phyloP scores from a whole-genome alignment of 805 yeast genomes.

The Tanozyma kutaoensis region DNA sequence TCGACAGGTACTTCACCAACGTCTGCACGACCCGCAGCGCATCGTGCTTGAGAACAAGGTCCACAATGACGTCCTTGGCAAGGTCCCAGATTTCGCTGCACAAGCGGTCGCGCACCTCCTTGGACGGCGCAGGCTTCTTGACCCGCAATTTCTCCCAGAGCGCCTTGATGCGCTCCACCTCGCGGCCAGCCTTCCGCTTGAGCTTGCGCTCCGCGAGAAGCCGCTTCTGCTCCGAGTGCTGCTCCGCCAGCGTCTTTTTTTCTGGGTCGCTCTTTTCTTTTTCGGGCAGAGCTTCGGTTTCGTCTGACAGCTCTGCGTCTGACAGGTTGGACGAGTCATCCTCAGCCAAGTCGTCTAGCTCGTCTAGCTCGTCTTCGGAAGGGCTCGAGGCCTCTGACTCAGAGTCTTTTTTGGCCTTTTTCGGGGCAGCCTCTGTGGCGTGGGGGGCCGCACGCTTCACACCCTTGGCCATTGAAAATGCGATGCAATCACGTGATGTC shows the following conservation, averaged over 20 bases:
- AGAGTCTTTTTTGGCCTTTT: too few relatives aligned
- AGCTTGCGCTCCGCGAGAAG: conserved; percentile 71
- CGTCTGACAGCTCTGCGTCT: conserved; percentile 4
- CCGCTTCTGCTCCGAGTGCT: conserved; percentile 74
- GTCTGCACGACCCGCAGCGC: conserved; percentile 95
- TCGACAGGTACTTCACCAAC: conserved; percentile 71
- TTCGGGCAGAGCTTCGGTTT: conserved; percentile 2
- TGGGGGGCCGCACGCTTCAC: too few relatives aligned
- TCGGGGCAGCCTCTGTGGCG: too few relatives aligned
- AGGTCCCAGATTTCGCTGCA: conserved; percentile 79
- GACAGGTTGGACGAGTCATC: conserved; percentile 3
- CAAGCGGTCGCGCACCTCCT: conserved; percentile 60
- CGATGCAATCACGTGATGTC: too few relatives aligned
- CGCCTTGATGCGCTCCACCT: conserved; percentile 72
- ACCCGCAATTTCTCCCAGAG: conserved; percentile 89
- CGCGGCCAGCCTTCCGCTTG: conserved; percentile 75
- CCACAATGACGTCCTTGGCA: conserved; percentile 63
- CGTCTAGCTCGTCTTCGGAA: conserved; percentile 10
- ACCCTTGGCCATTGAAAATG: too few relatives aligned
- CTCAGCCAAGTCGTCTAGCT: conserved; percentile 11
- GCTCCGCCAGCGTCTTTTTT: conserved; percentile 44
- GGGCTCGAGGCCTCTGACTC: too few relatives aligned
- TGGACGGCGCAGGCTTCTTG: conserved; percentile 69
- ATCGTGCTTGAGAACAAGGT: conserved; percentile 88
- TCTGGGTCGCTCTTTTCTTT: conserved; percentile 22